phyloP scores from a whole-genome alignment of 352 stramenopile genomes.

The Phytopythium aichiense region DNA sequence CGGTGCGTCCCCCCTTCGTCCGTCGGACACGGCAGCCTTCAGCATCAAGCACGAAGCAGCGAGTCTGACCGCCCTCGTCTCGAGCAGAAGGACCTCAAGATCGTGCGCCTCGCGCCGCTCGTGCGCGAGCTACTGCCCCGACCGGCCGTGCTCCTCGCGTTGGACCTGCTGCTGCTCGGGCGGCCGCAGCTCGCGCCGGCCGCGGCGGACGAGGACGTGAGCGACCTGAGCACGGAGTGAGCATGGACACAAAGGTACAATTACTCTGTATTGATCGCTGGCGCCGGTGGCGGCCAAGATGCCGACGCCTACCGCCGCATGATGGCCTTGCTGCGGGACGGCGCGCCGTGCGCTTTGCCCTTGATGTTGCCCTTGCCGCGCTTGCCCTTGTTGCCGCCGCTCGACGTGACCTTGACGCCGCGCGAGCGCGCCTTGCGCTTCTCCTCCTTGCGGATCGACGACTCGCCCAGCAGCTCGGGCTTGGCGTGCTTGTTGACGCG shows the following conservation, averaged over 20 bases:
- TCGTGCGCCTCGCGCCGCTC: slow-evolving; percentile 39
- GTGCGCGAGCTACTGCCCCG: slow-evolving; percentile 35
- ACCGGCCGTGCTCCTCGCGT: slow-evolving; percentile 29
- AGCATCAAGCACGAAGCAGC: no score
- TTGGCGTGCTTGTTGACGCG: slow-evolving; percentile 78
- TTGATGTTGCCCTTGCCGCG: slow-evolving; percentile 70
- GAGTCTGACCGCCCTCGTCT: no score
- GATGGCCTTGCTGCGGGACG: slow-evolving; percentile 80
- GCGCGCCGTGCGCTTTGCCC: slow-evolving; percentile 78
- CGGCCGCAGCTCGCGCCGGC: neutral
- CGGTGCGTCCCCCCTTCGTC: slow-evolving; percentile 9
- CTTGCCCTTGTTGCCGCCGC: slow-evolving; percentile 40
- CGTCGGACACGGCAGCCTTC: neutral
- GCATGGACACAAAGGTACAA: neutral
- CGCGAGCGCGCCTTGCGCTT: slow-evolving; percentile 79
- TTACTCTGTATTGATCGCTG: slow-evolving; percentile 1
- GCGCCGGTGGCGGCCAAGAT: neutral
- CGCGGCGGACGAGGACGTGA: neutral
- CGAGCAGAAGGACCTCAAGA: slow-evolving; percentile 39
- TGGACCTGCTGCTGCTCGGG: slow-evolving; percentile 25
- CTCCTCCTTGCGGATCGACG: slow-evolving; percentile 84
- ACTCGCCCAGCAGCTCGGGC: slow-evolving; percentile 71
- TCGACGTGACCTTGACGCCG: slow-evolving; percentile 57
- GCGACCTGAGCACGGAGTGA: slow-evolving; percentile 4
- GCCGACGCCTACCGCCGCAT: slow-evolving; percentile 38